Evolutionary conservation across 805 yeast species (phyloP), one percentile per base, ranked within the genome.

Genomic region (Brettanomyces sp.): DNA sequence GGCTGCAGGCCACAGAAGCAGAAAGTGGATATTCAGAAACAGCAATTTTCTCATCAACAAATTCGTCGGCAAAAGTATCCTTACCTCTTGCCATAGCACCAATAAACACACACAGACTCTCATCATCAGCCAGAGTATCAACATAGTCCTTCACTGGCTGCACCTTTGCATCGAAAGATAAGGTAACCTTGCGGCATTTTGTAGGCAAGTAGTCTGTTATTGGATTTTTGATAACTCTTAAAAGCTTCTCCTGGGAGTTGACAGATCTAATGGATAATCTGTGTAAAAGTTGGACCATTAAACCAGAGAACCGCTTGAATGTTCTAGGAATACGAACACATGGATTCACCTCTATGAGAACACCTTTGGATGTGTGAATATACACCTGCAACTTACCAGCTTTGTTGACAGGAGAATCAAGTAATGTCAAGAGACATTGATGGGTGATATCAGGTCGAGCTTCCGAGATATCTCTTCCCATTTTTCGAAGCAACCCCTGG

Each of bases 1-100:
- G 93, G 52, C 96, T 85, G 66, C 98, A 93, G 4, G 99, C 98
- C 47, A 93, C 97, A 11, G 97, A 89, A 3, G 99, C 99, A 45
- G 95, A 85, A 51, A 93, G 75, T 44, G 99, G 95, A 65, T 90
- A 93, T 59, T 91, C 89, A 34, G 97, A 88, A 47, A 93, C 81
- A 56, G 97, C 97, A 49, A 93, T 84, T 61, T 91, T 93, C 66
- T 93, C 98, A 64, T 93, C 98, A 39, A 91, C 95, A 60, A 66
- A 91, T 65, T 90, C 98, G 65, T 93, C 99, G 23, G 99, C 99
- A 66, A 93, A 93, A 56, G 81, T 89, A 67, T 93, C 99, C 63
- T 84, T 85, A 60, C 99, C 99, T 65, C 97, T 82, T 21, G 99
- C 99, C 96, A 93, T 93, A 41, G 99, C 96, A 62, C 99, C 99